Conservation (phyloP, 805 yeast genomes). For the Wickerhamomyces canadensis region DNA sequence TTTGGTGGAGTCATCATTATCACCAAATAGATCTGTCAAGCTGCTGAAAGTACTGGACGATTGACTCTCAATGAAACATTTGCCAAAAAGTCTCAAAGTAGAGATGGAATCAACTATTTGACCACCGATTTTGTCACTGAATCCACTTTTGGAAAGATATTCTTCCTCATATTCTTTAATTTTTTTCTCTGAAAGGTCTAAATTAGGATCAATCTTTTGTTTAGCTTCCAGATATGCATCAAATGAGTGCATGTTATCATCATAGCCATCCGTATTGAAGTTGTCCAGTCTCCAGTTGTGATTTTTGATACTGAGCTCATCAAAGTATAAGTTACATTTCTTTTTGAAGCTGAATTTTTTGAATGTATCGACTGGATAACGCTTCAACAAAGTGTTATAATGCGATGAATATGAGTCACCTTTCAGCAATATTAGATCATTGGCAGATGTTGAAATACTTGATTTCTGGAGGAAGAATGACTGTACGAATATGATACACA, state of each 20-base stretch:
- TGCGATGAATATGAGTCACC: constrained; percentile 14
- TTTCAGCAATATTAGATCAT: constrained; percentile 9
- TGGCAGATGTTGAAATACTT: background rate
- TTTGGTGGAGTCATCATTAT: constrained; percentile 2
- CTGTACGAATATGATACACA: constrained; percentile 11
- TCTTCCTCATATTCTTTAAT: constrained; percentile 9
- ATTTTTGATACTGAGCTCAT: constrained; percentile 4
- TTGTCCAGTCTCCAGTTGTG: constrained; percentile 17
- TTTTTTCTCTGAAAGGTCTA: constrained; percentile 4
- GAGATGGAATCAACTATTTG: constrained; percentile 17
- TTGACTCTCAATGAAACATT: constrained; percentile 15
- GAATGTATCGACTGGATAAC: constrained; percentile 2
- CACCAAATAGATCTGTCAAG: background rate
- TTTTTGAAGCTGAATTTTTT: constrained; percentile 5
- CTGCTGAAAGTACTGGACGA: background rate
- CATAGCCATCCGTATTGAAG: constrained; percentile 16
- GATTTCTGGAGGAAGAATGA: constrained; percentile 4
- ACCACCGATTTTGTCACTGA: constrained; percentile 10
- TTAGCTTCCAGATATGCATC: no score
- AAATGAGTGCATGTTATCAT: constrained; percentile 17
- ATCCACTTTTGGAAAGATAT: constrained; percentile 6
- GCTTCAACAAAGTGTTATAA: constrained; percentile 10
- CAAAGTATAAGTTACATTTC: constrained; percentile 17
- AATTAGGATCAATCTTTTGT: constrained; percentile 3
- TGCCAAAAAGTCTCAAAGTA: constrained; percentile 17